These are phyloP conservation scores for Piloderma croceum DNA, from an alignment of 768 basidiomycete genomes.

Conservation along the genomic window DNA sequence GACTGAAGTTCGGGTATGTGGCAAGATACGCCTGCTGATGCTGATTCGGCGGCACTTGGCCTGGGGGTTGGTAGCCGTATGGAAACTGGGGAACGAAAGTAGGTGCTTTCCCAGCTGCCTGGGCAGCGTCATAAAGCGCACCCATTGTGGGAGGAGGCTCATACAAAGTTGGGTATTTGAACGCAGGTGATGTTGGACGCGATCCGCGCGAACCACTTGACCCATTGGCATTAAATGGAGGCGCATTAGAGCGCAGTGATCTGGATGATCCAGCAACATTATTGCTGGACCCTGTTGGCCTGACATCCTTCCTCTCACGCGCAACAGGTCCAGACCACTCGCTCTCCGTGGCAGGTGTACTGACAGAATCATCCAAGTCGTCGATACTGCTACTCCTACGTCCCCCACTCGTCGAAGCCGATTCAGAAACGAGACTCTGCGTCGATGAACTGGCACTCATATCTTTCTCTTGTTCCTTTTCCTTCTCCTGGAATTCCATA, in stretches of 20 bases:
- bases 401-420: conserved; percentile 51
- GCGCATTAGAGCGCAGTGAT: conserved; percentile 50
- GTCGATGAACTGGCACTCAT: conserved; percentile 75
- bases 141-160: conserved; percentile 43
- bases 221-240: conserved; percentile 44
- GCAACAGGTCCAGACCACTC: conserved; percentile 65
- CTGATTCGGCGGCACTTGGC: conserved; percentile 25
- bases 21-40: conserved; percentile 40
- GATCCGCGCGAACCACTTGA: conserved; percentile 65
- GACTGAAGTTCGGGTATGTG: conserved; percentile 37
- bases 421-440: conserved; percentile 63
- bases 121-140: conserved; percentile 25
- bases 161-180: conserved; percentile 69
- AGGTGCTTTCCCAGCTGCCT: conserved; percentile 23
- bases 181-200: conserved; percentile 69
- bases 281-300: conserved; percentile 36
- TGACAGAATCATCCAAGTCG: conserved; percentile 62
- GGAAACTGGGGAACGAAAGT: conserved; percentile 29
- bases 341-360: conserved; percentile 74
- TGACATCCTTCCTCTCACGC: conserved; percentile 52
- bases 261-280: conserved; percentile 53
- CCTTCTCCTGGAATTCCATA: conserved; percentile 71
- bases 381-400: conserved; percentile 54
- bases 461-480: conserved; percentile 63
- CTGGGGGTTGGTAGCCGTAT: conserved; percentile 42